A percentile compares a stretch with the other conserved stretches of the same genome.
These are phyloP conservation scores for Cyclotella sp. DNA, from an alignment of 108 stramenopile species.

Conservation along the genomic window DNA sequence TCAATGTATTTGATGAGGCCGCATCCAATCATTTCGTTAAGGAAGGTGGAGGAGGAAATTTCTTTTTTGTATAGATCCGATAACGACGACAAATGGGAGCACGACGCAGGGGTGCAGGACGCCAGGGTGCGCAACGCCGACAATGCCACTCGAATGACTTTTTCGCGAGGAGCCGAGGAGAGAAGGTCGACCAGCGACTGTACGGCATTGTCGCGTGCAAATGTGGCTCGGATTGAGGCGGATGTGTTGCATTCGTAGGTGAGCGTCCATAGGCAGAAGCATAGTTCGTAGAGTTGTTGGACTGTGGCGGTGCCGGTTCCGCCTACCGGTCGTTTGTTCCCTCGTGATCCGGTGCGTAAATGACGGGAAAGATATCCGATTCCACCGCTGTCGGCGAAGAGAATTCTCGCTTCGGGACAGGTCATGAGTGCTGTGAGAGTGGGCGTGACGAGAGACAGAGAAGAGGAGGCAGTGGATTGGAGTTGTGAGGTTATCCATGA, in stretches of 20 bases:
- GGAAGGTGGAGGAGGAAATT: conserved; percentile 71
- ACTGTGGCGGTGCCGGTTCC: conserved; percentile 47
- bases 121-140: conserved; percentile 85
- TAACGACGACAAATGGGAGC: conserved; percentile 33
- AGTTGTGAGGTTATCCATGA: conserved; percentile 80
- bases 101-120: conserved; percentile 64
- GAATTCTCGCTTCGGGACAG: conserved; percentile 58
- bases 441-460: conserved; percentile 71
- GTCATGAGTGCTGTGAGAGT: conserved; percentile 63
- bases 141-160: conserved; percentile 92
- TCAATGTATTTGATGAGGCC: conserved; percentile 89
- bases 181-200: conserved; percentile 80
- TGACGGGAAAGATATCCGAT: conserved; percentile 76
- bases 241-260: conserved; percentile 69
- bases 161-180: conserved; percentile 88
- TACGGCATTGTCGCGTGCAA: conserved; percentile 65
- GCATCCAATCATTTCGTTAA: conserved; percentile 91
- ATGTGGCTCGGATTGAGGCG: conserved; percentile 45
- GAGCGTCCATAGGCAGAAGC: conserved; percentile 90
- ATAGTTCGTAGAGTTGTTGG: conserved; percentile 92
- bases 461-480: conserved; percentile 58
- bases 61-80: conserved; percentile 5
- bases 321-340: conserved; percentile 18
- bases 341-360: conserved; percentile 50
- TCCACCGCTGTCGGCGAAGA: conserved; percentile 72